phyloP scores from a whole-genome alignment of 1,139 yeast genomes.

The Suzukiozyma palmioleophila region DNA sequence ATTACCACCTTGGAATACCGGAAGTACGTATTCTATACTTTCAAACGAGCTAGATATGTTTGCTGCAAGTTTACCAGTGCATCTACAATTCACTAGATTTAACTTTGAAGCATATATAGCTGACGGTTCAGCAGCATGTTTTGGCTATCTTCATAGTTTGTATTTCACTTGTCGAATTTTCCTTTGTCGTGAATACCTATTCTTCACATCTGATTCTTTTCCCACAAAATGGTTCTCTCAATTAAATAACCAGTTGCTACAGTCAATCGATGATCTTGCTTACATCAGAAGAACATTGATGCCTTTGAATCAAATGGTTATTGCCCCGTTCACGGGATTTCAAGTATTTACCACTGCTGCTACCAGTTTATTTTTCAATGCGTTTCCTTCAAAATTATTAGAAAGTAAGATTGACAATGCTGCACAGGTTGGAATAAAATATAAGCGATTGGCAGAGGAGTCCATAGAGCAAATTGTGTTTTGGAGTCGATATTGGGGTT shows the following conservation, averaged over 20 bases:
- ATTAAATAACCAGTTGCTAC: conserved; percentile 18
- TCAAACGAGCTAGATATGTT: conserved; percentile 18
- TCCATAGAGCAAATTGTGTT: conserved; percentile 15
- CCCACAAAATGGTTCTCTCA: conserved; percentile 28
- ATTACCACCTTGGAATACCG: conserved; percentile 23
- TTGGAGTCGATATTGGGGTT: conserved; percentile 24
- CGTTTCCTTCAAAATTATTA: conserved; percentile 22
- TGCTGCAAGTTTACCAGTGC: conserved; percentile 18
- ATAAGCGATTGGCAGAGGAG: conserved; percentile 15
- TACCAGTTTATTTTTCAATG: conserved; percentile 27
- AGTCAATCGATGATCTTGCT: conserved; percentile 21
- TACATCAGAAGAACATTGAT: conserved; percentile 19
- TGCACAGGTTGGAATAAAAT: conserved; percentile 13
- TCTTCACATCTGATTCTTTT: conserved; percentile 24
- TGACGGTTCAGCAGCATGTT: conserved; percentile 28
- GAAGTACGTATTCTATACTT: conserved; percentile 21
- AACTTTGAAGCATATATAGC: conserved; percentile 30
- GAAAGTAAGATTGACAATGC: conserved; percentile 8
- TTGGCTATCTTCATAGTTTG: conserved; percentile 34
- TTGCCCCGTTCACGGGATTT: conserved; percentile 37
- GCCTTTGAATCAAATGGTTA: conserved; percentile 26
- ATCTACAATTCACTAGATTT: conserved; percentile 19
- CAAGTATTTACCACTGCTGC: conserved; percentile 32
- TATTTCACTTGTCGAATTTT: conserved; percentile 28
- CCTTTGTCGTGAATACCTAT: conserved; percentile 31